Evolutionary conservation across 805 yeast genomes (phyloP), one percentile per base, ranked within the genome.

Genomic region (Saccharomycopsis vini): DNA sequence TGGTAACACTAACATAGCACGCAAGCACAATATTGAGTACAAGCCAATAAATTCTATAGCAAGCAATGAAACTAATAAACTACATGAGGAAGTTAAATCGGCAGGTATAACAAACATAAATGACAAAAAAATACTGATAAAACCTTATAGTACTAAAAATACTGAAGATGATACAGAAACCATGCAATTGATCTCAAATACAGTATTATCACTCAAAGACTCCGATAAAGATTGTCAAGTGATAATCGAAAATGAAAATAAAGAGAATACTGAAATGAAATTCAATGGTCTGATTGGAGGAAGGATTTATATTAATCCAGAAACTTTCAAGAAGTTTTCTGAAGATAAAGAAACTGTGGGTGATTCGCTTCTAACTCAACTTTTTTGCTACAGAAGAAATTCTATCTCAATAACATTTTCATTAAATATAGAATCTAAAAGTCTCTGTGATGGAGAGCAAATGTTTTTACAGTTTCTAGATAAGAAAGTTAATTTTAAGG

Each of bases 311-410:
- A 42, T 42, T 3, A 31, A 42, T 26, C 42, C 46, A 1, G 46
- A 45, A 18, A 20, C 46, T 5, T 26, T 48, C 20, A n/a, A 21
- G 19, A 36, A 23, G 19, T 36, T 36, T 13, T 36, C 30, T 22
- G 30, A 26, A 5, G 13, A n/a, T 13, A 26, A 36, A 36, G 40
- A 36, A 15, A n/a, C 15, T 6, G 26, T 23, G 5, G 19, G 30
- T 19, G 40, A 36, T 23, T 36, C 40, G 7, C 30, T 36, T 15
- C 22, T 45, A 4, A 15, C 16, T 2, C 49, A 42, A 16, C 21
- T 48, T 4, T 37, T 42, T 13, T 48, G 49, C 34, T 48, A 48
- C 33, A 21, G 51, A 36, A 41, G 51, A 36, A 48, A 48, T 32
- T 46, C 43, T 12, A 34, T 46, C 2, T 40, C 42, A 10, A 20